phyloP scores from a whole-genome alignment of 2,329 filamentous ascomycete genomes.

The Escovopsis sp. region DNA sequence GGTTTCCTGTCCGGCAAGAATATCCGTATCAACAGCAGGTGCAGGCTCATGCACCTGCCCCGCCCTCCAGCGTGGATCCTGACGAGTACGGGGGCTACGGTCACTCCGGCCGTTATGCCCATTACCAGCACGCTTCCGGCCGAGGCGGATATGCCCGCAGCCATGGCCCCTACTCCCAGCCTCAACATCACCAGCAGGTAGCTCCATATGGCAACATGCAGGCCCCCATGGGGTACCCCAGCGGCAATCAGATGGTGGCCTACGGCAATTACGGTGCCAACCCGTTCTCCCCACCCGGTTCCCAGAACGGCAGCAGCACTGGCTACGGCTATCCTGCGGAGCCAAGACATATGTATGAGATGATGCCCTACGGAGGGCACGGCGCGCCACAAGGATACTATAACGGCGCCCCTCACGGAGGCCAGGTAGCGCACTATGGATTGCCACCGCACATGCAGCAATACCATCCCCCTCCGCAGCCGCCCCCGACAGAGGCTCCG shows the following conservation, averaged over 20 bases:
- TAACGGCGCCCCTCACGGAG: conserved; percentile 6
- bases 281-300: conserved; percentile 28
- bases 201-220: conserved; percentile 31
- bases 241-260: conserved; percentile 32
- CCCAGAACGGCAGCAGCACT: conserved; percentile 13
- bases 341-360: conserved; percentile 27
- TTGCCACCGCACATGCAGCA: conserved; percentile 16
- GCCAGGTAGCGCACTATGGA: conserved; percentile 12
- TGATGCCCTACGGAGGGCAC: conserved; percentile 32
- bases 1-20: conserved; percentile 17
- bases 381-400: conserved; percentile 15
- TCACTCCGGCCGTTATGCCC: conserved; percentile 25
- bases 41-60: conserved; percentile 24
- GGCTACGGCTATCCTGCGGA: conserved; percentile 25
- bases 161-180: conserved; percentile 5
- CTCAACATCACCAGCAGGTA: conserved; percentile 7
- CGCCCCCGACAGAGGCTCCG: conserved; percentile 28
- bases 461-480: conserved; percentile 28
- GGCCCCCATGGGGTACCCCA: conserved; percentile 27
- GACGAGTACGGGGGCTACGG: conserved; percentile 49
- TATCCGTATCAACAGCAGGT: conserved; percentile 25
- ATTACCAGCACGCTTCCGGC: conserved; percentile 8
- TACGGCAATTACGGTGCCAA: conserved; percentile 25
- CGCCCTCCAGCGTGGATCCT: conserved; percentile 48
- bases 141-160: conserved; percentile 14